Base-by-base conservation (phyloP, 257 asterid species). In the Lycium ferocissimum region DNA sequence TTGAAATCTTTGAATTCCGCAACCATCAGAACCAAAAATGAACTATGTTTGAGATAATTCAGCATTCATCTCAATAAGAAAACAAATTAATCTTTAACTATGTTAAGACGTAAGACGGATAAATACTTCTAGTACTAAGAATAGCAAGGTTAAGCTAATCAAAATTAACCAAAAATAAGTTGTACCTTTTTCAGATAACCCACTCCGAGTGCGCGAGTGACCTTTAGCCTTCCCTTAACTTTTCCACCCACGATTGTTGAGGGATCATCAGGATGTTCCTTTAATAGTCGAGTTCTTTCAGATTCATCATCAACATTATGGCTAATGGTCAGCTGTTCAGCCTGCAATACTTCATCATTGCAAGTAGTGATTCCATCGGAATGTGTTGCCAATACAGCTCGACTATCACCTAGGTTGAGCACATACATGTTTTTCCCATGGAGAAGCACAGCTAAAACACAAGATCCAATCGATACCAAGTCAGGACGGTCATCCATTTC, bases 401-500 rank as follows among this genome's bases (percentile, higher is more conserved):
- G 92, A 87, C 98, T 95, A 81, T 97, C 99, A 75, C 99, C 99
- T 40, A 97, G 88, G 45, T 90, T 94, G 84, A 97, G 91, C 87
- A 95, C 84, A 84, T 95, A 95, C 88, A 97, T 86, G 86, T 92
- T 91, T 45, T 94, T 94, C 86, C 98, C 98, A 35, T 88, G 94
- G 71, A 97, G 92, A 69, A 95, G 90, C 79, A 86, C 92, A 84
- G 91, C 90, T 79, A 95, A 85, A 15, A 95, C 98, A 57, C 99
- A 95, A 82, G 98, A 94, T 47, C 99, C 99, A 65, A 97, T 89
- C 0, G 97, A 94, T 2, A 95, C 99, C 75, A 97, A 84, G 88
- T 97, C 97, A 11, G 98, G 99, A 2, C 99, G 97, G 22, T 93
- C 98, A 35, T 97, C 98, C 99, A 97, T 97, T 94, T 97, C 99